Evolutionary conservation across 495 filamentous ascomycete genomes (phyloP).

Genomic region (Cryomyces minteri): DNA sequence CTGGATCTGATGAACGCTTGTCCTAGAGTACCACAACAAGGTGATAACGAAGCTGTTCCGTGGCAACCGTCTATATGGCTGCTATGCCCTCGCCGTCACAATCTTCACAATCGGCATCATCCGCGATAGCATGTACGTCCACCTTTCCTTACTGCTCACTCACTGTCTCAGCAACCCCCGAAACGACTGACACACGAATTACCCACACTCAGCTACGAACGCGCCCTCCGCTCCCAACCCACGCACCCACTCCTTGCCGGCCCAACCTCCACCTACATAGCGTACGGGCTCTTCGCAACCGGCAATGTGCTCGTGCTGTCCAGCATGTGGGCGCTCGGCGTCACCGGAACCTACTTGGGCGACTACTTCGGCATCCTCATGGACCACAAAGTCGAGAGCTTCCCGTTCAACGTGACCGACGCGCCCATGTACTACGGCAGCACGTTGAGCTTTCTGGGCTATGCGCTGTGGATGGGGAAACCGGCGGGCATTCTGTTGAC

Average conservation of each 20-base stretch:
- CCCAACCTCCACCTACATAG: constrained; percentile 32
- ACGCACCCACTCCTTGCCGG: constrained; percentile 41
- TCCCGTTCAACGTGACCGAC: constrained; percentile 85
- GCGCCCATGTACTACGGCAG: constrained; percentile 96
- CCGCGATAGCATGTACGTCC: constrained; percentile 51
- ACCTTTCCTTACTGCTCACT: constrained; percentile 13
- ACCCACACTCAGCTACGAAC: constrained; percentile 33
- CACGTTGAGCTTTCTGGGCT: constrained; percentile 78
- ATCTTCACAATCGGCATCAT: constrained; percentile 87
- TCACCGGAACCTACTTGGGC: constrained; percentile 92
- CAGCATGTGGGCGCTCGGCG: constrained; percentile 79
- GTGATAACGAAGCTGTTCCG: constrained; percentile 73
- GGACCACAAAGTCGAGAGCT: constrained; percentile 81
- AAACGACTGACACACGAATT: neutral
- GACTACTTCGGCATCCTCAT: constrained; percentile 98
- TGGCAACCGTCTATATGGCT: constrained; percentile 60
- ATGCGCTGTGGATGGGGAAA: constrained; percentile 74
- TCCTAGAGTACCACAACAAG: constrained; percentile 74
- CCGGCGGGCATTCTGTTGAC: constrained; percentile 75
- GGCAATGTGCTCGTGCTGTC: constrained; percentile 78
- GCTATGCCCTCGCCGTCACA: constrained; percentile 71
- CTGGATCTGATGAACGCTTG: neutral
- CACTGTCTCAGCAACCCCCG: neutral
- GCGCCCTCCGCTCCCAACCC: constrained; percentile 62
- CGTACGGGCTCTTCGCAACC: constrained; percentile 44